Base-by-base conservation (phyloP, 352 stramenopile genomes). In the Phytophthora colocasiae region DNA sequence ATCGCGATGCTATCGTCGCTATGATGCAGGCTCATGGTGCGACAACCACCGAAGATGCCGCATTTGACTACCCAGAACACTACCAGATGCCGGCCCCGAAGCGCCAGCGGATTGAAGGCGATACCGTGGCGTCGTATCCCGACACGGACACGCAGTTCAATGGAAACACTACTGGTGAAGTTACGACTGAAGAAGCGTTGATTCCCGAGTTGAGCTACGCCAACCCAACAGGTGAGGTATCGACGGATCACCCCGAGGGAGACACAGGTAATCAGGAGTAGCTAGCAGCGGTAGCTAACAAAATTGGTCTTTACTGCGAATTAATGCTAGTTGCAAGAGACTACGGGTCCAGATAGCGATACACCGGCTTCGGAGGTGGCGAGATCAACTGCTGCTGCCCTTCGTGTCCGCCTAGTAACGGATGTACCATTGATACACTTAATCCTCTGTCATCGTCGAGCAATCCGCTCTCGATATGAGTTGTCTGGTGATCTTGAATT, bases 1-100 rank as follows among this genome's bases (percentile, higher is more conserved):
- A 98, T 63, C 80, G 85, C 19, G 94, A 98, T 64, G 95, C 95
- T 0, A 80, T 97, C 61, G 73, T 97, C 11, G 82, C 90, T 4
- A 94, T 95, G 77, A 77, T 97, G 43, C 72, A 94, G 56, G 70
- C 87, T 6, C 75, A 88, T 29, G 89, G 89, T 4, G 63, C 81
- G 14, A 78, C 67, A 47, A 93, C 81, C 5, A 69, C 56, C 4
- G 69, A 87, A 22, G 75, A 80, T 15, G 83, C 83, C 5, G 78
- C 81, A n/a, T 95, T 95, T 55, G 73, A 89, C 39, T 95, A 92
- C 58, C 86, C 86, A 1, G 82, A 91, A 55, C 69, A 87, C 55
- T 95, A 95, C 61, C 75, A 89, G 38, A 86, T 95, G 71, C 83
- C 83, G 6, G 70, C 75, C 19, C 75, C 66, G 32, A 95, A 92